These are phyloP conservation scores for Leccinum rimulosum DNA, from an alignment of 768 basidiomycete genomes.

Conservation along the genomic window DNA sequence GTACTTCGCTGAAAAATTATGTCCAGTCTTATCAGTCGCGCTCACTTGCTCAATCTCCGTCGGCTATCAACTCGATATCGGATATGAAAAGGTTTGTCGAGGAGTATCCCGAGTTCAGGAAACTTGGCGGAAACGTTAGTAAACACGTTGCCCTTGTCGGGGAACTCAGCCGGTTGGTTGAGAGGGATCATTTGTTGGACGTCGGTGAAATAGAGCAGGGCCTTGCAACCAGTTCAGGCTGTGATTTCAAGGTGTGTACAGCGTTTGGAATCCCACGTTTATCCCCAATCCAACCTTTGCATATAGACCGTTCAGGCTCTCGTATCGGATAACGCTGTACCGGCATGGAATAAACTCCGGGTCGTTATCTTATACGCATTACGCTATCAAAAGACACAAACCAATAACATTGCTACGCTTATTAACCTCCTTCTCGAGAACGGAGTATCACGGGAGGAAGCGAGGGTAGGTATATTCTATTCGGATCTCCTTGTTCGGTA, in stretches of 20 bases:
- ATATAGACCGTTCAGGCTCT: conserved; percentile 78
- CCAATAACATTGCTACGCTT: conserved; percentile 75
- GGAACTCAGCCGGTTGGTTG: conserved; percentile 89
- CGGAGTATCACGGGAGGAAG: conserved; percentile 75
- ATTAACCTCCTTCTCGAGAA: conserved; percentile 74
- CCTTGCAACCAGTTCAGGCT: conserved; percentile 86
- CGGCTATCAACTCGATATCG: conserved; percentile 85
- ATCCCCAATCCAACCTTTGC: not conserved
- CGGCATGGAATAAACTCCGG: conserved; percentile 81
- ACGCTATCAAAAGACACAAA: conserved; percentile 89
- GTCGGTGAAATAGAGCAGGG: conserved; percentile 97
- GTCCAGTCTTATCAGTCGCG: conserved; percentile 90
- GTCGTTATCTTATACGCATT: conserved; percentile 90
- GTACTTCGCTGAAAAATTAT: conserved; percentile 86
- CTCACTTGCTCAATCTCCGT: conserved; percentile 71
- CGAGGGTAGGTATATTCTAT: conserved; percentile 43
- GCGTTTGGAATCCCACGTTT: not conserved
- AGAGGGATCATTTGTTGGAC: conserved; percentile 79
- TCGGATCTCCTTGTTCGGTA: conserved; percentile 1
- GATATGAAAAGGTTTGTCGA: conserved; percentile 99
- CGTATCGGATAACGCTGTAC: conserved; percentile 62
- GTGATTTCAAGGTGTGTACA: conserved; percentile 74
- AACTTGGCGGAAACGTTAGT: conserved; percentile 96
- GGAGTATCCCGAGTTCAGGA: conserved; percentile 96
- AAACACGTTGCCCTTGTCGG: conserved; percentile 98